Base-by-base conservation (phyloP, 2,329 filamentous ascomycete species). In the Diaporthe helianthi region DNA sequence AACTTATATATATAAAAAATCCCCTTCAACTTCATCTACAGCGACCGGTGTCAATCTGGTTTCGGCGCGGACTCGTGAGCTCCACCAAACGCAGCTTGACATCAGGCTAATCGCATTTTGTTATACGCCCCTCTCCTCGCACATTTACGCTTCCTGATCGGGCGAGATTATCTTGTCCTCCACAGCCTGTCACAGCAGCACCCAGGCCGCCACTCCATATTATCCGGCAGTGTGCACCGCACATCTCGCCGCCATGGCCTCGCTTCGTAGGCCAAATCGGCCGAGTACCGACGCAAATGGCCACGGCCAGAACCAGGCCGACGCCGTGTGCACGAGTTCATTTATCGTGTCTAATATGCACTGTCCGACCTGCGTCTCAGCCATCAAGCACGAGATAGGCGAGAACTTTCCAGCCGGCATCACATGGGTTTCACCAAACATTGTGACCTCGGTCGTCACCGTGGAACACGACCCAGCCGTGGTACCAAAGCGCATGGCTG, bases 291-390 rank as follows among this genome's bases (percentile, higher is more conserved):
- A 49, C 44, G 44, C 44, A 49, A 63, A 63, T 49, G 58, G 44
- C 58, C 26, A 26, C 29, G 58, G 58, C 8, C 7, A 36, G n/a
- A 26, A 36, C 46, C 68, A 33, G 41, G 53, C 46, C 55, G 67
- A 58, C 67, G 46, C 44, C 26, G 24, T 65, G 49, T 78, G 83
- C 69, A 86, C 84, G 15, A 90, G 87, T 2, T 90, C 87, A 41
- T 88, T 91, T 75, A 84, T 93, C 71, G 82, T 94, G 73, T 87
- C 85, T 71, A 93, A 94, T 78, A 84, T 94, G n/a, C 92, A 94
- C 79, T 93, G 92, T 80, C 89, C 91, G 17, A 92, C 90, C 71
- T 94, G 92, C 78, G 88, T 93, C 61, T 85, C 87, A 44, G 84
- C 85, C 73, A 93, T 94, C 76, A 84, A 88, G 75, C 81, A 85